Base-by-base conservation (phyloP, 1,284 basidiomycete species). In the Neolentinus lepideus region DNA sequence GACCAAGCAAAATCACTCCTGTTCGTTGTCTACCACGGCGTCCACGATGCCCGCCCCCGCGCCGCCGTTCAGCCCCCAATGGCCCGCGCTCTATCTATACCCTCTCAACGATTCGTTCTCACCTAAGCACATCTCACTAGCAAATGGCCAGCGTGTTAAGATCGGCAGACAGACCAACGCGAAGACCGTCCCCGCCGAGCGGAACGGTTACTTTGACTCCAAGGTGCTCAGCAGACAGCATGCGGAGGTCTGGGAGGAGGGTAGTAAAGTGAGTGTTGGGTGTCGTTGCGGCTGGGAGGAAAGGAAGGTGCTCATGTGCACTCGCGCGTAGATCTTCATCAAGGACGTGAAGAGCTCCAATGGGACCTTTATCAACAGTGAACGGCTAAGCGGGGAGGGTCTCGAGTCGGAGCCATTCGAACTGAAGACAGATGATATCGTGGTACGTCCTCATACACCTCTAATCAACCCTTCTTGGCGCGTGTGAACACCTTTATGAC, bases 341-440 rank as follows among this genome's bases (percentile, higher is more conserved):
- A 97, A 94, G 72, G 97, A 99, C 69, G 92, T 98, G 67, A 97
- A 97, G 76, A 95, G 92, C 58, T 96, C 93, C 1, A 99, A 99
- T 63, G 96, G 96, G 3, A 99, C 97, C 6, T 99, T 99, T 68
- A 96, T 99, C 71, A 98, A 99, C 63, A 88, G 92, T 55, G 93
- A 97, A 61, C 81, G 96, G 48, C 83, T 99, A 47, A 94, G 90
- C 59, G 80, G 83, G 1, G 95, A 99, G 70, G 90, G 91, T 25
- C 80, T 92, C 56, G 95, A 98, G 73, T 94, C 91, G 0, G 92
- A 97, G 31, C 92, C 94, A 0, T 96, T 85, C 62, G 93, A 98
- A 71, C 83, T 99, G 45, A 95, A 97, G 75, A 89, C 84, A 50
- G 95, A 97, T 64, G 95, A 98, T 68, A 89, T 95, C 60, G 87